Base-by-base conservation (phyloP, 495 filamentous ascomycete genomes). In the Xeromyces bisporus region DNA sequence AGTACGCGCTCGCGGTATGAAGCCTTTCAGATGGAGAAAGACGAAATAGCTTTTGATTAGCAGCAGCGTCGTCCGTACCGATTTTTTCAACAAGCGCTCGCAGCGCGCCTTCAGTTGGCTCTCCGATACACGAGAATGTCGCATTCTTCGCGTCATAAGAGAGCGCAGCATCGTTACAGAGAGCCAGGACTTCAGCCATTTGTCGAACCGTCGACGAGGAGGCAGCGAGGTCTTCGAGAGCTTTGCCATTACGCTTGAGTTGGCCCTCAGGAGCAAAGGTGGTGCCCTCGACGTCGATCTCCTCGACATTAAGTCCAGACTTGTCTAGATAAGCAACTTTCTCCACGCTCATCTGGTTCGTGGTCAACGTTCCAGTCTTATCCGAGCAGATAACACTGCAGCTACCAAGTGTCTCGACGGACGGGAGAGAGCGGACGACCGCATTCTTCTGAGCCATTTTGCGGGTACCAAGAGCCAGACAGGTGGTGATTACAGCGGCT, bases 321-420 rank as follows among this genome's bases (percentile, higher is more conserved):
- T 73, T 65, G 41, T 65, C 75, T 43, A 99, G 60, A 48, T 80
- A 81, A 17, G 93, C 80, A 24, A 94, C 64, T 56, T 86, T 93
- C 50, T 73, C 87, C 32, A 93, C 91, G 46, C 89, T 94, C 91
- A 99, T 99, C 56, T 99, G 85, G 59, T 96, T 99, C 21, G 91
- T 99, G 15, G 91, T 99, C 48, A 99, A 58, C 14, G 91, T 99
- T 39, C 91, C 91, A 1, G 91, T 99, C 65, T 99, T 99, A 61
- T 99, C 91, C n/a, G 91, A 99, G 61, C 91, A 99, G 48, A 99
- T 93, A 33, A 99, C 85, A 47, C 89, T 96, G 66, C 91, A 99
- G 67, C 91, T 96, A 45, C 91, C 91, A 23, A 99, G 62, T 7
- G 91, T 99, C 56, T 99, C 91, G 34, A 97, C 89, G 6, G 91